Percentiles rank a stretch among this genome's conserved stretches.
These are phyloP conservation scores for Chaetomium tenue DNA, from an alignment of 495 filamentous ascomycete species.

Conservation along the genomic window DNA sequence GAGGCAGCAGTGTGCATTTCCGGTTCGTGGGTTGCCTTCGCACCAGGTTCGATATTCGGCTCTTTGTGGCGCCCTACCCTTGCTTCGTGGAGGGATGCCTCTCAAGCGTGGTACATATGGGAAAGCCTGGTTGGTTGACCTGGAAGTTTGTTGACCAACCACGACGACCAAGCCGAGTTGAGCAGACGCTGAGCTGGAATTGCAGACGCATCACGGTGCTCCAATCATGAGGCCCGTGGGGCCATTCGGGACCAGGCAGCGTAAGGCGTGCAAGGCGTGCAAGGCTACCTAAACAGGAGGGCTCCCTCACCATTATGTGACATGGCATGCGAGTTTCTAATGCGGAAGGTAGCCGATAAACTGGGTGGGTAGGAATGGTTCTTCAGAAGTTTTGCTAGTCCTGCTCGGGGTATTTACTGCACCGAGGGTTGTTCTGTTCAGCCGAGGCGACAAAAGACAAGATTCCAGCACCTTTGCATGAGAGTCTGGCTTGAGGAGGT, in stretches of 20 bases:
- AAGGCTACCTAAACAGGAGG: no score
- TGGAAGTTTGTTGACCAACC: background rate
- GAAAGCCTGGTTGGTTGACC: background rate
- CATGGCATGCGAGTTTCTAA: no score
- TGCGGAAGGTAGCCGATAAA: no score
- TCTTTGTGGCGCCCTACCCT: background rate
- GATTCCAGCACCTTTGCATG: background rate
- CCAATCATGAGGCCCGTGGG: background rate
- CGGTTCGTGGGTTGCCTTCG: background rate
- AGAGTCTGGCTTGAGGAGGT: background rate
- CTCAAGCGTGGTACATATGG: background rate
- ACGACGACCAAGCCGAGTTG: background rate
- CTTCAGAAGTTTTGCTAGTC: no score
- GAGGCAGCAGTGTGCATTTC: background rate
- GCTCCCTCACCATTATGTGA: no score
- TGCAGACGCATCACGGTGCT: background rate
- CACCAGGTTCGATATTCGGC: background rate
- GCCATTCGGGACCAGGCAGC: conserved; percentile 1
- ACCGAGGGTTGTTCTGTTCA: background rate
- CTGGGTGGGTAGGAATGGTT: no score
- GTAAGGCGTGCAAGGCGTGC: background rate
- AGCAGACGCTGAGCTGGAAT: background rate
- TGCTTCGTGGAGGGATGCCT: background rate
- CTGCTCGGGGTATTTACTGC: no score
- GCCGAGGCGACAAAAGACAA: background rate